phyloP scores from a whole-genome alignment of 2,329 filamentous ascomycete species.

The Daldinia sp. region DNA sequence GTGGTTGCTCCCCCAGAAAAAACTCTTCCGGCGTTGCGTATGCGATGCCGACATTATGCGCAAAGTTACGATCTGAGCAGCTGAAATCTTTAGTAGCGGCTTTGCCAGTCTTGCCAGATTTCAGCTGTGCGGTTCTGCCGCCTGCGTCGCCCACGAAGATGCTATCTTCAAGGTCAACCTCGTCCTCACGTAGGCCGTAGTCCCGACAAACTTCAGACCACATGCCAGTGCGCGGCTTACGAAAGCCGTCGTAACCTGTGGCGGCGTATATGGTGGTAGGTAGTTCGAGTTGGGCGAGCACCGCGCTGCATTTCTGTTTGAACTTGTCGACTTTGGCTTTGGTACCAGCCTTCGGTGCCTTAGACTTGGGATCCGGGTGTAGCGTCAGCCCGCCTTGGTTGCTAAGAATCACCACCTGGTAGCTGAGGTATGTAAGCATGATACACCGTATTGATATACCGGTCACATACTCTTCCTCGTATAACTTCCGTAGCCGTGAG shows the following conservation, averaged over 20 bases:
- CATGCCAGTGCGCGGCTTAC: conserved; percentile 90
- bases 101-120: conserved; percentile 51
- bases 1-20: conserved; percentile 74
- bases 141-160: conserved; percentile 92
- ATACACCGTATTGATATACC: background rate
- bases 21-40: conserved; percentile 93
- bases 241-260: conserved; percentile 79
- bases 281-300: conserved; percentile 76
- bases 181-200: conserved; percentile 63
- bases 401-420: conserved; percentile 79
- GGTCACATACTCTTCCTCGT: conserved; percentile 68
- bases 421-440: conserved; percentile 57
- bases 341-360: conserved; percentile 63
- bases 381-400: conserved; percentile 89
- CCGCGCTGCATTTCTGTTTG: conserved; percentile 77
- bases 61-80: conserved; percentile 79
- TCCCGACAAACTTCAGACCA: conserved; percentile 73
- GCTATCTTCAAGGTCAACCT: conserved; percentile 74
- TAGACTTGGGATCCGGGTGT: conserved; percentile 73
- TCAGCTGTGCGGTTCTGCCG: conserved; percentile 62
- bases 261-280: conserved; percentile 87
- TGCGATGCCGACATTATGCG: conserved; percentile 79
- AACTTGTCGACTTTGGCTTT: conserved; percentile 78
- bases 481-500: conserved; percentile 69
- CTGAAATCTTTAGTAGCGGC: conserved; percentile 65